A percentile compares a stretch with the other conserved stretches of the same genome.
These are phyloP conservation scores for Lactarius sp. DNA, from an alignment of 768 basidiomycete species.

Conservation along the genomic window DNA sequence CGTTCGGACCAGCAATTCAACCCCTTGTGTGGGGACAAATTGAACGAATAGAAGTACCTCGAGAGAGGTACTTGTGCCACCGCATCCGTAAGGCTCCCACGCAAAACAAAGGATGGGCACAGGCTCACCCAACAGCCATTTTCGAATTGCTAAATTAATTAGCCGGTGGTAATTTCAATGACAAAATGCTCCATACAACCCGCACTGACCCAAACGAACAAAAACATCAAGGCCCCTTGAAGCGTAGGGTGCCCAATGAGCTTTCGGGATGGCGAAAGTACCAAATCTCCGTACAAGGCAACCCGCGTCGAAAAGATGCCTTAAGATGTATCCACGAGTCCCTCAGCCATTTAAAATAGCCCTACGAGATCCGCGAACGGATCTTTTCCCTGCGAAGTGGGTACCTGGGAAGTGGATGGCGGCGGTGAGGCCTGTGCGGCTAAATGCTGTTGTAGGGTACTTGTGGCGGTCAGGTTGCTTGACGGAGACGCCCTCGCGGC, in stretches of 20 bases:
- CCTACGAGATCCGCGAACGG: constrained; percentile 82
- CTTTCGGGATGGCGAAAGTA: constrained; percentile 6
- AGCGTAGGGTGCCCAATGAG: constrained; percentile 1
- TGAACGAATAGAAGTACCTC: constrained; percentile 1
- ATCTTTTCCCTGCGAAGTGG: constrained; percentile 53
- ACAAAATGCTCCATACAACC: not conserved
- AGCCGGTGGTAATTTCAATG: not conserved
- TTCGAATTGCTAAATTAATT: not conserved
- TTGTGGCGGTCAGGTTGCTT: constrained; percentile 7
- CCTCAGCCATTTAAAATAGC: constrained; percentile 46
- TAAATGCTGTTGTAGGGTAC: constrained; percentile 16
- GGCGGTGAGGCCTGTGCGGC: constrained; percentile 13
- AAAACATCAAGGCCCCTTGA: constrained; percentile 4
- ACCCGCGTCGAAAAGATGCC: not conserved
- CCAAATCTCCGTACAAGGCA: not conserved
- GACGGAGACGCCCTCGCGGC: constrained; percentile 3
- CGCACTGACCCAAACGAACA: not conserved
- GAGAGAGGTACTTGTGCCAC: not conserved
- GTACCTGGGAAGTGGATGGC: constrained; percentile 25
- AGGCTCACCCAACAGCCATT: not conserved
- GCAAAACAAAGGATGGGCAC: not conserved
- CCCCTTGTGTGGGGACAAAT: not conserved
- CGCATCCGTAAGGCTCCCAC: not conserved
- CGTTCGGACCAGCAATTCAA: not conserved
- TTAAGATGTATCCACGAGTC: not conserved